These are phyloP conservation scores for Tuber umbilicatum DNA, from an alignment of 495 filamentous ascomycete species.

Conservation along the genomic window DNA sequence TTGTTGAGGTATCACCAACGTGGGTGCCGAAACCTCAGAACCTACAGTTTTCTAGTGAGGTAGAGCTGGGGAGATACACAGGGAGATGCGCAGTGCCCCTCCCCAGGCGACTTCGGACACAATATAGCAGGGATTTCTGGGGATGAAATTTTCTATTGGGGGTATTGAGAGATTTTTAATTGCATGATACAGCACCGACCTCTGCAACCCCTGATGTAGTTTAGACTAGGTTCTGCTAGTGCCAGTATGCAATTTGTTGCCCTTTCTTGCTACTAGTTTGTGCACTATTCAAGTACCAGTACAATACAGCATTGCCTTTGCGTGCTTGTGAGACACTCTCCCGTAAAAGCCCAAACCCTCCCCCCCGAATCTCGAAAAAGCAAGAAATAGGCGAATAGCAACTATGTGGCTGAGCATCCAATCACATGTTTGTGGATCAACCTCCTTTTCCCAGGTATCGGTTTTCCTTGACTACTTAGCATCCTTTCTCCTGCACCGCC, in stretches of 20 bases:
- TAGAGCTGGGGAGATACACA: neutral
- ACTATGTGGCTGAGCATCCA: neutral
- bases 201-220: neutral
- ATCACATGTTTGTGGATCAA: neutral
- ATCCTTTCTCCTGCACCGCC: neutral
- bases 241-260: neutral
- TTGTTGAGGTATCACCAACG: neutral
- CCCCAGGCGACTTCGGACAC: neutral
- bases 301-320: neutral
- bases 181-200: neutral
- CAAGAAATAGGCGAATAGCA: neutral
- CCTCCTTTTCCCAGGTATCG: neutral
- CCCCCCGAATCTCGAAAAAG: neutral
- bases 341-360: neutral
- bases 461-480: neutral
- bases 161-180: neutral
- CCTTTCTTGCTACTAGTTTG: neutral
- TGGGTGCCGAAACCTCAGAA: neutral
- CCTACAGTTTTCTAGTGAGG: neutral
- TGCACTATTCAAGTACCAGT: neutral
- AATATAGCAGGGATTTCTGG: neutral
- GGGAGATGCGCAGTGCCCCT: neutral
- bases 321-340: neutral
- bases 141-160: neutral
- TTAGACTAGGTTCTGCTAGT: neutral